phyloP scores from a whole-genome alignment of 805 yeast genomes.

The Cyberlindnera lachancei region DNA sequence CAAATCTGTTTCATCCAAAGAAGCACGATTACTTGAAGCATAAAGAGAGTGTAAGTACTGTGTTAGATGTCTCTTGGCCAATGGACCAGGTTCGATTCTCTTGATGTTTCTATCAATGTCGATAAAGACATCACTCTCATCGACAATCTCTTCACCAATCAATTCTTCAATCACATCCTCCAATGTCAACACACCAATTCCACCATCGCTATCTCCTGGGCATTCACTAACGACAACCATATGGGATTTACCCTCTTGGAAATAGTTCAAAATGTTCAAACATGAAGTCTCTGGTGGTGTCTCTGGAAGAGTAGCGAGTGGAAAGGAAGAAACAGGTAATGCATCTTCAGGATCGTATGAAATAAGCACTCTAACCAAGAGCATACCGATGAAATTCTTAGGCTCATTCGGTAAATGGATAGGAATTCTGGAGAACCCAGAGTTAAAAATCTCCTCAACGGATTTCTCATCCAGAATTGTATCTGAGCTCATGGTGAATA shows the following conservation, averaged over 20 bases:
- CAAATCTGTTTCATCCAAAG: constrained; percentile 26
- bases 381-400: constrained; percentile 88
- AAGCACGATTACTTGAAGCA: constrained; percentile 34
- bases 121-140: constrained; percentile 88
- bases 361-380: constrained; percentile 83
- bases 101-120: constrained; percentile 87
- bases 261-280: constrained; percentile 85
- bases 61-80: constrained; percentile 61
- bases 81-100: constrained; percentile 68
- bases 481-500: constrained; percentile 82
- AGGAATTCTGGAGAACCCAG: constrained; percentile 94
- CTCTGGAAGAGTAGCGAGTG: constrained; percentile 93
- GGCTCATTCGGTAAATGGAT: constrained; percentile 88
- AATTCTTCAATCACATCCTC: constrained; percentile 98
- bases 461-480: constrained; percentile 72
- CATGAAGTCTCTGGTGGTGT: constrained; percentile 90
- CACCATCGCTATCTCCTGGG: constrained; percentile 82
- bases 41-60: constrained; percentile 61
- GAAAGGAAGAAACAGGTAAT: constrained; percentile 85
- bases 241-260: constrained; percentile 96
- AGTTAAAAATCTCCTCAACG: constrained; percentile 84
- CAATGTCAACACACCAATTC: constrained; percentile 83
- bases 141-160: constrained; percentile 96
- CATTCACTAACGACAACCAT: constrained; percentile 86
- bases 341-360: constrained; percentile 97